A percentile compares a stretch with the other conserved stretches of the same genome.
These are phyloP conservation scores for Murraya koenigii DNA, from an alignment of 345 rosid species.

Conservation along the genomic window DNA sequence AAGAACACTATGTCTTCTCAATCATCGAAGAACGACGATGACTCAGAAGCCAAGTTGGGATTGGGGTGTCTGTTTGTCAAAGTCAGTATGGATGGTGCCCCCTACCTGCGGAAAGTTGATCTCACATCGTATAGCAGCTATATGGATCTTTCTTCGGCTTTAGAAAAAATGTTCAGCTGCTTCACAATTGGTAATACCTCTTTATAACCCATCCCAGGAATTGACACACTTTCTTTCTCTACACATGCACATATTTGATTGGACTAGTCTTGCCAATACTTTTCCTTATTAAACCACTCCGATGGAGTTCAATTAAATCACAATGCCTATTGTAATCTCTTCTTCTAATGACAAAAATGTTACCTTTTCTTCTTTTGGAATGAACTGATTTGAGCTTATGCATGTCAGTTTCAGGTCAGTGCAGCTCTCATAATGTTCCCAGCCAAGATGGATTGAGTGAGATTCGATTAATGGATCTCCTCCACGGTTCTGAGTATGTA, in stretches of 20 bases:
- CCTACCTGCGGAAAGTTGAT: conserved; percentile 75
- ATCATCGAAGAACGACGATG: conserved; percentile 43
- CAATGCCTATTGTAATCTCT: not conserved
- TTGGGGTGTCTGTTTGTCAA: conserved; percentile 61
- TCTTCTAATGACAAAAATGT: not conserved
- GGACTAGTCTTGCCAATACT: not conserved
- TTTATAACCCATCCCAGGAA: not conserved
- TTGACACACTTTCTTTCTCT: conserved; percentile 1
- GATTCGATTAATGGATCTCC: conserved; percentile 51
- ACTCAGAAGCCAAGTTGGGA: conserved; percentile 42
- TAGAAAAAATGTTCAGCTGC: conserved; percentile 78
- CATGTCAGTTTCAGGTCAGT: conserved; percentile 44
- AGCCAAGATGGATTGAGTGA: conserved; percentile 50
- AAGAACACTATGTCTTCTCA: conserved; percentile 71
- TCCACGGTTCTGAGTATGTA: conserved; percentile 74
- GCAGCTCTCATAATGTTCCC: conserved; percentile 50
- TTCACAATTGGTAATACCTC: conserved; percentile 56
- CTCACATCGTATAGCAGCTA: conserved; percentile 62
- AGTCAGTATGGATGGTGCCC: conserved; percentile 85
- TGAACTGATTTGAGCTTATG: conserved; percentile 9
- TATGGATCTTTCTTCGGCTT: conserved; percentile 49
- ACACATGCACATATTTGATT: not conserved
- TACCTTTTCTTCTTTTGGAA: not conserved
- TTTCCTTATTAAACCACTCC: not conserved
- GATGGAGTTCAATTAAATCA: not conserved